phyloP scores from a whole-genome alignment of 2,329 filamentous ascomycete genomes.

The Colletotrichum gigasporum region DNA sequence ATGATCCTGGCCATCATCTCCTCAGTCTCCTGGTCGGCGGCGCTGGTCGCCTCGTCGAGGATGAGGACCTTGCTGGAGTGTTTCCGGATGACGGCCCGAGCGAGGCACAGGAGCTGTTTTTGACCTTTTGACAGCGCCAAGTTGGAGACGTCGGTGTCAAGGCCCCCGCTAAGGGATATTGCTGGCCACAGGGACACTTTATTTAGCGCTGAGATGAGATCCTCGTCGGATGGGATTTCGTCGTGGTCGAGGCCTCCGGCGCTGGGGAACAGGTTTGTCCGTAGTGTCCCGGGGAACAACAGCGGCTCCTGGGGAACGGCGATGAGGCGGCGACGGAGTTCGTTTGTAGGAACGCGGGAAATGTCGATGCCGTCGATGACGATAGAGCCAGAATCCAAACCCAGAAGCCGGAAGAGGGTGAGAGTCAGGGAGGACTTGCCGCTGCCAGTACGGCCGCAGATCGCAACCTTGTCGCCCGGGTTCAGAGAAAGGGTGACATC shows the following conservation, averaged over 20 bases:
- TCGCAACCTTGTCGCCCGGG: conserved; percentile 34
- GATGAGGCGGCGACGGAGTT: conserved; percentile 42
- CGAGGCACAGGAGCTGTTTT: conserved; percentile 37
- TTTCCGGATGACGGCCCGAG: conserved; percentile 31
- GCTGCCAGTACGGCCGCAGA: conserved; percentile 39
- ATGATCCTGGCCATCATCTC: conserved; percentile 31
- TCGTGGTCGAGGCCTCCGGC: neutral
- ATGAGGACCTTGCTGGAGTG: conserved; percentile 60
- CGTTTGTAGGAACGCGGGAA: conserved; percentile 31
- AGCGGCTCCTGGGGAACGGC: conserved; percentile 42
- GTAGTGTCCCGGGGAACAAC: conserved; percentile 12
- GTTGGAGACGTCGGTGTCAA: conserved; percentile 31
- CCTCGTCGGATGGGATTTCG: conserved; percentile 22
- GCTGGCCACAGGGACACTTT: conserved; percentile 33
- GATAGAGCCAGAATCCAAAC: conserved; percentile 38
- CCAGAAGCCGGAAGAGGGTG: conserved; percentile 36
- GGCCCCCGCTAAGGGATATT: conserved; percentile 23
- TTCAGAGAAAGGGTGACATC: conserved; percentile 31
- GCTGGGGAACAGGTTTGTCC: conserved; percentile 1
- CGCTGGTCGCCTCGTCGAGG: conserved; percentile 75
- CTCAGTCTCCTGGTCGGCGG: conserved; percentile 53
- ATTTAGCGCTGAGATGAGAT: conserved; percentile 26
- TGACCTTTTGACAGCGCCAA: conserved; percentile 35
- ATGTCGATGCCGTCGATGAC: conserved; percentile 41
- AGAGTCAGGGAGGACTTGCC: conserved; percentile 32